A percentile compares a stretch with the other conserved stretches of the same genome.
Conservation (phyloP, 2,329 filamentous ascomycete species). For the Colletotrichum sp. region DNA sequence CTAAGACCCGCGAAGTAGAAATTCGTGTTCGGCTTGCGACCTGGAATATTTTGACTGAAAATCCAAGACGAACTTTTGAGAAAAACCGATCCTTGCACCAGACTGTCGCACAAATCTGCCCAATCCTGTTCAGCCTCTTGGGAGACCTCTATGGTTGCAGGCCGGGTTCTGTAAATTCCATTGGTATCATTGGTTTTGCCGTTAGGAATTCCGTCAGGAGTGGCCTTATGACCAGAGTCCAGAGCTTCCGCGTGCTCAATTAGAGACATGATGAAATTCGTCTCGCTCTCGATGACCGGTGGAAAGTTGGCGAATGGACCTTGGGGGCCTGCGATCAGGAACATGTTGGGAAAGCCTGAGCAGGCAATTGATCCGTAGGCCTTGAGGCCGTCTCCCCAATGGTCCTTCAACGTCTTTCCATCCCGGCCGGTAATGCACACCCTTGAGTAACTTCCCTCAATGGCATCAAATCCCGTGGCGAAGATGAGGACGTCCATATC, state of each 20-base stretch:
- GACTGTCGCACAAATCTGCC: not conserved
- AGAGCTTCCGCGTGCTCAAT: not conserved
- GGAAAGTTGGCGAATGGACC: not conserved
- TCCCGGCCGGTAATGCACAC: not conserved
- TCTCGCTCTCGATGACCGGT: not conserved
- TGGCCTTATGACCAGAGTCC: not conserved
- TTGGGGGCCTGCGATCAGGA: not conserved
- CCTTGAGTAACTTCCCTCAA: not conserved
- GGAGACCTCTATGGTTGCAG: not conserved
- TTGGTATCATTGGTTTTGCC: not conserved
- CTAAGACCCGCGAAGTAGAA: not conserved
- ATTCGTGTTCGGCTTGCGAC: not conserved
- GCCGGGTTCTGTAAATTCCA: not conserved
- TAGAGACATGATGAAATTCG: not conserved
- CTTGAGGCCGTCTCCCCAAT: not conserved
- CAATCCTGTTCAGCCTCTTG: not conserved
- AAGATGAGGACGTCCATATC: not conserved
- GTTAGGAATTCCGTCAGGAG: not conserved
- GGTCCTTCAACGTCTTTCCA: not conserved
- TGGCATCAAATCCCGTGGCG: not conserved
- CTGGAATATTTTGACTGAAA: not conserved
- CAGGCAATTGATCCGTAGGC: not conserved
- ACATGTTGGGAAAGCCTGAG: not conserved
- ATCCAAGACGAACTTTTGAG: not conserved
- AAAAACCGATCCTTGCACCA: not conserved